Percentiles rank a stretch among this genome's conserved stretches.
Evolutionary conservation across 2,329 filamentous ascomycete genomes (phyloP).

Genomic region (Rutstroemia sp.): DNA sequence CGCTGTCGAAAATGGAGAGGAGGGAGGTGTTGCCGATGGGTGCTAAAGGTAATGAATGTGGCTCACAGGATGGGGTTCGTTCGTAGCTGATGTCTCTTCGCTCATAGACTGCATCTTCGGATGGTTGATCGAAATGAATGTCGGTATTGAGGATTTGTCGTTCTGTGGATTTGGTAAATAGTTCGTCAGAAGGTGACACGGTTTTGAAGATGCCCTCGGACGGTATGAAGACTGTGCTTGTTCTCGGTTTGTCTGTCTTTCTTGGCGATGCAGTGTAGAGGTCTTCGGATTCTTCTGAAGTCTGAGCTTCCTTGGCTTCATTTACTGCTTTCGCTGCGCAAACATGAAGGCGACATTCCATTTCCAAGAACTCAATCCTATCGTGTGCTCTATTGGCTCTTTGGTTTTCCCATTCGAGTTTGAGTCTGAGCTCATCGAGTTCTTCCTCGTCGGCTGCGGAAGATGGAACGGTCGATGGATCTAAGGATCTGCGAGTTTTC

Average conservation of each 20-base stretch:
- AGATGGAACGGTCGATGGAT: conserved; percentile 44
- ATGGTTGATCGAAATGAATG: conserved; percentile 3
- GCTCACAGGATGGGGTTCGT: conserved; percentile 55
- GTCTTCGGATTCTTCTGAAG: background rate
- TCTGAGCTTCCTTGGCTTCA: conserved; percentile 5
- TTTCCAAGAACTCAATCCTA: conserved; percentile 67
- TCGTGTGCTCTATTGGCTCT: conserved; percentile 64
- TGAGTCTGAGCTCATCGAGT: conserved; percentile 37
- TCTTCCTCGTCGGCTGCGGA: conserved; percentile 44
- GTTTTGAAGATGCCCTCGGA: conserved; percentile 57
- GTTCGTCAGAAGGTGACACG: conserved; percentile 35
- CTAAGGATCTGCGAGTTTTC: conserved; percentile 40
- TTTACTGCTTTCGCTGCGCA: conserved; percentile 46
- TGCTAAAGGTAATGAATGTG: conserved; percentile 49
- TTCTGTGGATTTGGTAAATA: conserved; percentile 21
- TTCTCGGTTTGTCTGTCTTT: background rate
- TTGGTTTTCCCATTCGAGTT: conserved; percentile 40
- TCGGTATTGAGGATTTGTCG: conserved; percentile 11
- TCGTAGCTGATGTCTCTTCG: conserved; percentile 34
- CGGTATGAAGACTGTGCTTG: conserved; percentile 44
- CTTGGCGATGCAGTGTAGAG: conserved; percentile 5
- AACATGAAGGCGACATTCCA: conserved; percentile 63
- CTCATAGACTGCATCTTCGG: background rate
- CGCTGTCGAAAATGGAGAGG: conserved; percentile 53
- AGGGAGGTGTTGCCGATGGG: conserved; percentile 49